phyloP scores from a whole-genome alignment of 2,329 filamentous ascomycete species.

The Pseudogymnoascus pannorum region DNA sequence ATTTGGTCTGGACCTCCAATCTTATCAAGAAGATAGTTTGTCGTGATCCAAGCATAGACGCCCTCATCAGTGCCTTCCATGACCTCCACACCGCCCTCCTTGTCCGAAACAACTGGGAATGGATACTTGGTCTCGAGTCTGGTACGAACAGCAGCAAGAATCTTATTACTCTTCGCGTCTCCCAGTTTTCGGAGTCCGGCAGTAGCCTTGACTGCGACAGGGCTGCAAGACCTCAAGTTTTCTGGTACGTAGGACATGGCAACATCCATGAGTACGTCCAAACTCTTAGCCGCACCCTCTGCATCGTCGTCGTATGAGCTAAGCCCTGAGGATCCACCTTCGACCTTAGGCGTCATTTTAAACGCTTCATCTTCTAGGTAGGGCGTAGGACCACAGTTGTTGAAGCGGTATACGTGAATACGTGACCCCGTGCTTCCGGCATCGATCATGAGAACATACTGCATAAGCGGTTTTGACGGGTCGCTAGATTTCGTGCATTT shows the following conservation, averaged over 20 bases:
- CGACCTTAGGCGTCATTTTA: slow-evolving; percentile 81
- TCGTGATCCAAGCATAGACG: slow-evolving; percentile 98
- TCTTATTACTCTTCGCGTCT: slow-evolving; percentile 69
- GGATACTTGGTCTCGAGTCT: slow-evolving; percentile 85
- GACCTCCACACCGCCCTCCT: slow-evolving; percentile 82
- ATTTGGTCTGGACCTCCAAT: slow-evolving; percentile 88
- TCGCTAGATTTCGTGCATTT: slow-evolving; percentile 79
- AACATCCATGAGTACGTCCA: slow-evolving; percentile 81
- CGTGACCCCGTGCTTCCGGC: slow-evolving; percentile 95
- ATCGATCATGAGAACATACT: slow-evolving; percentile 98
- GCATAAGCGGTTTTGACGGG: slow-evolving; percentile 84
- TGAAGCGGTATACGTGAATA: slow-evolving; percentile 98
- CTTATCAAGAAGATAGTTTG: slow-evolving; percentile 96
- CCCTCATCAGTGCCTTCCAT: slow-evolving; percentile 98
- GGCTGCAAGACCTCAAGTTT: slow-evolving; percentile 82
- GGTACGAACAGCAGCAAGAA: slow-evolving; percentile 74
- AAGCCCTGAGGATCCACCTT: slow-evolving; percentile 59
- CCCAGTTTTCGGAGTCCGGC: slow-evolving; percentile 87
- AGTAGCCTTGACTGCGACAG: slow-evolving; percentile 95
- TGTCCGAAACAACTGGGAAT: slow-evolving; percentile 84
- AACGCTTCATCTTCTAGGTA: slow-evolving; percentile 91
- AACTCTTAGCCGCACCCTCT: slow-evolving; percentile 77
- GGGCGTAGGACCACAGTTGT: slow-evolving; percentile 94
- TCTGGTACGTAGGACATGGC: slow-evolving; percentile 81
- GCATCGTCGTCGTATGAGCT: slow-evolving; percentile 85